A percentile compares a stretch with the other conserved stretches of the same genome.
These are phyloP conservation scores for Picochlorum sp. DNA, from an alignment of 139 green algal species.

Conservation along the genomic window DNA sequence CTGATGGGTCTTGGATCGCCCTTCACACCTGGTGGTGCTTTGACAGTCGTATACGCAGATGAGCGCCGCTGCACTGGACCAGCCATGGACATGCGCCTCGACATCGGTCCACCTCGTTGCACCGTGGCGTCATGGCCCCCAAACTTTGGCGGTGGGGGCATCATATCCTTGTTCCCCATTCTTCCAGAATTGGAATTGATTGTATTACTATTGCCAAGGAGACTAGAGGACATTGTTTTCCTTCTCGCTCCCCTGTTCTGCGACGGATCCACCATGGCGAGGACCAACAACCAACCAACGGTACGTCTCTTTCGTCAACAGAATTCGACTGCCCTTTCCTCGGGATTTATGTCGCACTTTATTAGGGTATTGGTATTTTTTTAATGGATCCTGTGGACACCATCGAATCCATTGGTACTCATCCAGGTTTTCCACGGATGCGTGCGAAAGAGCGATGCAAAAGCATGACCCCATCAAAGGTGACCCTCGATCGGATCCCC, in stretches of 20 bases:
- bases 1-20: constrained; percentile 64
- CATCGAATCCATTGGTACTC: no score
- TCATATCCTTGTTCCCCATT: background rate
- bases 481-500: no score
- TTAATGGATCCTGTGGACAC: no score
- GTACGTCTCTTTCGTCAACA: no score
- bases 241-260: background rate
- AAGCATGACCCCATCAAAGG: no score
- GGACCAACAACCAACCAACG: no score
- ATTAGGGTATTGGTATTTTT: no score
- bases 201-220: background rate
- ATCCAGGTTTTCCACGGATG: no score
- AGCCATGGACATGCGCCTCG: constrained; percentile 35
- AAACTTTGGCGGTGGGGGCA: background rate
- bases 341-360: no score
- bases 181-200: background rate
- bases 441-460: no score
- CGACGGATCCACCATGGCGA: no score
- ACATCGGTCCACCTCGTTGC: constrained; percentile 12
- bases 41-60: constrained; percentile 43
- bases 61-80: constrained; percentile 33
- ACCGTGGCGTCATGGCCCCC: background rate
- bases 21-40: constrained; percentile 34
- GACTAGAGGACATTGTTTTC: background rate
- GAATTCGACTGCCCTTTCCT: no score